Percentiles rank a stretch among this genome's conserved stretches.
phyloP scores from a whole-genome alignment of 805 yeast species.

The Grigorovia jiainica region DNA sequence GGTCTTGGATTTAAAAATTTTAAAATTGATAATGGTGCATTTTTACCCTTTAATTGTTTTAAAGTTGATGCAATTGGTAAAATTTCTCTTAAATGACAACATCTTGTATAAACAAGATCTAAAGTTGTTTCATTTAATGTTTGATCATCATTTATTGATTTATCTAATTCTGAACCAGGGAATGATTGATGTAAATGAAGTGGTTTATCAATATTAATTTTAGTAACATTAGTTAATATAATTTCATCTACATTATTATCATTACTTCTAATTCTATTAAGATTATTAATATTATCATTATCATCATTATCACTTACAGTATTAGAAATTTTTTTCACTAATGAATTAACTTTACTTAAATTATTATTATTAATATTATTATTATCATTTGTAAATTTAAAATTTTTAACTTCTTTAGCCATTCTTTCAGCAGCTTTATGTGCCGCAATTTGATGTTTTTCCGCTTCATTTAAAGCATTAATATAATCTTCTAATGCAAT shows the following conservation, averaged over 20 bases:
- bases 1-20: slow-evolving; percentile 83
- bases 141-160: not conserved
- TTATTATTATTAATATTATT: not conserved
- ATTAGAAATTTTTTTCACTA: not conserved
- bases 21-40: slow-evolving; percentile 61
- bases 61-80: slow-evolving; percentile 85
- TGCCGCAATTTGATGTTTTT: slow-evolving; percentile 68
- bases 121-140: slow-evolving; percentile 22
- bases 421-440: slow-evolving; percentile 61
- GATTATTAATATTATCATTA: slow-evolving; percentile 1
- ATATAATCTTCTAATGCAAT: slow-evolving; percentile 53
- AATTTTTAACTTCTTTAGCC: slow-evolving; percentile 53
- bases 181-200: slow-evolving; percentile 53
- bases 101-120: slow-evolving; percentile 77
- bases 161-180: slow-evolving; percentile 21
- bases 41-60: slow-evolving; percentile 70
- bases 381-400: not conserved
- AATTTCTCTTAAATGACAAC: slow-evolving; percentile 88
- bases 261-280: not conserved
- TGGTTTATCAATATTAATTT: slow-evolving; percentile 54
- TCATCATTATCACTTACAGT: not conserved
- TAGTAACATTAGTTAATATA: not conserved
- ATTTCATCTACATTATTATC: not conserved
- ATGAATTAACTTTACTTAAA: not conserved
- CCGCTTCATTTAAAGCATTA: slow-evolving; percentile 48